Conservation (phyloP, 2,329 filamentous ascomycete genomes). For the Aspergillus ruber region DNA sequence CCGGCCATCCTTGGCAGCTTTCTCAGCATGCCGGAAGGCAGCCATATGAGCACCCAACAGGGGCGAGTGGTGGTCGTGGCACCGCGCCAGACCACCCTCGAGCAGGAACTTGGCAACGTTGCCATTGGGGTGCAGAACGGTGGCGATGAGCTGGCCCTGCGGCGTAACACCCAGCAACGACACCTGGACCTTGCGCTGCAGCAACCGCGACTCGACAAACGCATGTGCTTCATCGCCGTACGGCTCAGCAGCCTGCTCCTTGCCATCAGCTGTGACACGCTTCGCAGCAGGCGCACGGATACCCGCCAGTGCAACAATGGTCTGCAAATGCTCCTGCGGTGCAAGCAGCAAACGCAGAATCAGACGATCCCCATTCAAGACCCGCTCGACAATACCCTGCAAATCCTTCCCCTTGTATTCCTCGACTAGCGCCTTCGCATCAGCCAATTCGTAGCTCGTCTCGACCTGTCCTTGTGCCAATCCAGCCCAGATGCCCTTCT, state of each 20-base stretch:
- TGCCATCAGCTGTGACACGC: conserved; percentile 69
- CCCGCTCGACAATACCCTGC: conserved; percentile 81
- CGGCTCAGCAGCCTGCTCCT: conserved; percentile 78
- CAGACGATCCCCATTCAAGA: conserved; percentile 84
- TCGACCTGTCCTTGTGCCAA: conserved; percentile 60
- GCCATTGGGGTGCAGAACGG: conserved; percentile 78
- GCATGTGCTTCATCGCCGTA: conserved; percentile 81
- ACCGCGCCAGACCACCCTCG: conserved; percentile 80
- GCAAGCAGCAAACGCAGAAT: conserved; percentile 74
- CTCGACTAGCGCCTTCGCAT: conserved; percentile 68
- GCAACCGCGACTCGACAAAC: conserved; percentile 77
- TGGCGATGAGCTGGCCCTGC: conserved; percentile 85
- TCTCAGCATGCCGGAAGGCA: conserved; percentile 76
- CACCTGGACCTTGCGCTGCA: conserved; percentile 79
- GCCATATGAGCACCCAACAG: conserved; percentile 87
- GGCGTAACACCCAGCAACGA: conserved; percentile 80
- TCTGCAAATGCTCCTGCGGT: conserved; percentile 79
- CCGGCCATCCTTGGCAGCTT: conserved; percentile 68
- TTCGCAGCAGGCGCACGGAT: conserved; percentile 86
- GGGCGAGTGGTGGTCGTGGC: conserved; percentile 92
- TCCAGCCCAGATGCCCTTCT: conserved; percentile 73
- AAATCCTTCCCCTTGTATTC: conserved; percentile 79
- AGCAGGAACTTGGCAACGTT: conserved; percentile 91
- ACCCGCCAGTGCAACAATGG: conserved; percentile 82
- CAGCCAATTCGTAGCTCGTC: conserved; percentile 72